Percentiles rank a stretch among this genome's conserved stretches.
Evolutionary conservation across 2,329 filamentous ascomycete species (phyloP).

Genomic region (Talaromyces sp.): DNA sequence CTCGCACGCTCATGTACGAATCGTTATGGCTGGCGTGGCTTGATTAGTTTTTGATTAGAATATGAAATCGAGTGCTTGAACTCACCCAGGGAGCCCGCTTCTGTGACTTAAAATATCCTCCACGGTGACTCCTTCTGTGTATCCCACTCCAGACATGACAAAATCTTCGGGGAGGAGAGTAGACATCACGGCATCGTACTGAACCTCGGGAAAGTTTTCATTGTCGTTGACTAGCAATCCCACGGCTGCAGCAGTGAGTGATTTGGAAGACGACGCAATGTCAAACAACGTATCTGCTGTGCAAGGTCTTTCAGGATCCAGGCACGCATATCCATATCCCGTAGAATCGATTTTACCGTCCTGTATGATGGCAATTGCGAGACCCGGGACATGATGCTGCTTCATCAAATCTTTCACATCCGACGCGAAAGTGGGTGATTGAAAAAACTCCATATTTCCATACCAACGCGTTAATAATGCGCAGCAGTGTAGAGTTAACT

Average conservation of each 20-base stretch:
- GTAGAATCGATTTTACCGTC: constrained; percentile 1
- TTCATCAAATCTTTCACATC: constrained; percentile 12
- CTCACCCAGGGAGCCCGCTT: constrained; percentile 47
- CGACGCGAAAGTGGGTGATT: constrained; percentile 7
- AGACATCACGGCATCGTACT: constrained; percentile 47
- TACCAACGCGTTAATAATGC: neutral
- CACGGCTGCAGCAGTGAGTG: constrained; percentile 23
- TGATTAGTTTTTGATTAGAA: constrained; percentile 8
- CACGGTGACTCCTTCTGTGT: constrained; percentile 48
- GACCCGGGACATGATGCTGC: constrained; percentile 18
- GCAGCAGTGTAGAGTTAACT: neutral
- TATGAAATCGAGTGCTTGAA: constrained; percentile 15
- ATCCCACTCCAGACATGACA: constrained; percentile 43
- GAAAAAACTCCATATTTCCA: constrained; percentile 12
- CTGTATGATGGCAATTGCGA: constrained; percentile 17
- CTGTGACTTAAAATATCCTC: constrained; percentile 54
- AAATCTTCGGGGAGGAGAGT: constrained; percentile 51
- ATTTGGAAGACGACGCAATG: constrained; percentile 21
- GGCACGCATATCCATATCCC: constrained; percentile 17
- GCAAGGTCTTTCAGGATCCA: constrained; percentile 13
- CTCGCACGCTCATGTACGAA: constrained; percentile 25
- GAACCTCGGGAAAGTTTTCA: constrained; percentile 28
- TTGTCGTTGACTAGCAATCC: constrained; percentile 42
- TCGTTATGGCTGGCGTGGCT: constrained; percentile 28
- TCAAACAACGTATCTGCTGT: constrained; percentile 23